Base-by-base conservation (phyloP, 768 basidiomycete genomes). In the Rhizopogon salebrosus region DNA sequence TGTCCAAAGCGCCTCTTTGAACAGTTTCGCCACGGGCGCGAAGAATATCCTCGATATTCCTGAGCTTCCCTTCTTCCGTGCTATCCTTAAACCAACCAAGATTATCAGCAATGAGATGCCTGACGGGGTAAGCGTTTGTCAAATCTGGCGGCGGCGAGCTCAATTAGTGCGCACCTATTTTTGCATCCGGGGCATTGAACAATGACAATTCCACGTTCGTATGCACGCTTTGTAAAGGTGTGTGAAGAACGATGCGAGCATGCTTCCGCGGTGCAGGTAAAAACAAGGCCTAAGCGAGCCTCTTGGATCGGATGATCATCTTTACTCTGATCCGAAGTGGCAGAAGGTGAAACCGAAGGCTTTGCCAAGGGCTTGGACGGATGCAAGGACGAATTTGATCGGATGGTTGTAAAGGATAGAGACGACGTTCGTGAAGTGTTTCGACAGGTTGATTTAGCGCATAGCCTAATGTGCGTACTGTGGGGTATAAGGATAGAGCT, bases 181-280 rank as follows among this genome's bases (percentile, higher is more conserved):
- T 88, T 83, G 66, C 95, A 99, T 13, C 80, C 80, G 1, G 95
- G 94, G 71, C 95, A 99, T 64, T 94, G 81, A 1, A 97, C 81
- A 24, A 99, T 74, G 3, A 98, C 95, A 48, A 98, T 84, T 0
- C 95, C 95, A 41, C 77, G 80, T 64, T 88, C 80, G 69, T 99
- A 99, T 18, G 91, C 81, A 41, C 83, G 79, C 64, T 83, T 87
- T 6, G 90, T 80, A 67, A 98, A 98, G 55, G 89, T 79, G 61
- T 98, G 95, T 5, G 90, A 85, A 8, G 92, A 95, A 2, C 95
- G 85, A 55, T 80, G 79, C 9, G 76, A 76, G 60, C 95, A 98
- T 1, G 75, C 75, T 5, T 75, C 61, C 4, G 83, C 93, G 1
- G 90, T 90, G 67, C 93, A 95, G 4, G 93, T 95, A 62, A 95